phyloP scores from a whole-genome alignment of 2,329 filamentous ascomycete genomes.

The Stenocarpella maydis region DNA sequence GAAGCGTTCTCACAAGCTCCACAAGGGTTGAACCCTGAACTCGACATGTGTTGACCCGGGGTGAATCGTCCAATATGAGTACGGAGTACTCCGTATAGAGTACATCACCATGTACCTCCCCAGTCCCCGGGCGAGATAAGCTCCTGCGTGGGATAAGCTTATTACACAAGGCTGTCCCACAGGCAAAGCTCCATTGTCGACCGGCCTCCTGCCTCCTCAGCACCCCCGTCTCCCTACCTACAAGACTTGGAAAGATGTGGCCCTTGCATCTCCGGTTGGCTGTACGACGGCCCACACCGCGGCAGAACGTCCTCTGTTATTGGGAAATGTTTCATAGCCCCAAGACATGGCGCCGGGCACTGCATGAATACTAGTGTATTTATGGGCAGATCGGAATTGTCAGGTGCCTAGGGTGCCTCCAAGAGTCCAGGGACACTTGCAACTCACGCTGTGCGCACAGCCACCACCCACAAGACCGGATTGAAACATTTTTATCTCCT shows the following conservation, averaged over 20 bases:
- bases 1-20: too few species aligned
- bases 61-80: too few species aligned
- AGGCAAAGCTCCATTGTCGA: not conserved
- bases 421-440: too few species aligned
- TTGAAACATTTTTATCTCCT: constrained; percentile 25
- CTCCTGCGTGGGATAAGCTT: not conserved
- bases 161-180: not conserved
- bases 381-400: not conserved
- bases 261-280: not conserved
- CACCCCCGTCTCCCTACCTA: too few species aligned
- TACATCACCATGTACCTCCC: too few species aligned
- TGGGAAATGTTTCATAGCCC: not conserved
- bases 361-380: not conserved
- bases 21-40: not conserved
- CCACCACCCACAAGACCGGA: not conserved
- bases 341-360: not conserved
- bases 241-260: too few species aligned
- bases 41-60: not conserved
- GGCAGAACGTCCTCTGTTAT: not conserved
- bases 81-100: too few species aligned
- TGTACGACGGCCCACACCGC: not conserved
- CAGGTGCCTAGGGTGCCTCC: not conserved
- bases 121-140: not conserved
- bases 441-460: not conserved
- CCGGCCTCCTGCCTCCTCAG: too few species aligned